A percentile compares a stretch with the other conserved stretches of the same genome.
Conservation (phyloP, 495 filamentous ascomycete species). For the Lasiosphaeris hirsuta region DNA sequence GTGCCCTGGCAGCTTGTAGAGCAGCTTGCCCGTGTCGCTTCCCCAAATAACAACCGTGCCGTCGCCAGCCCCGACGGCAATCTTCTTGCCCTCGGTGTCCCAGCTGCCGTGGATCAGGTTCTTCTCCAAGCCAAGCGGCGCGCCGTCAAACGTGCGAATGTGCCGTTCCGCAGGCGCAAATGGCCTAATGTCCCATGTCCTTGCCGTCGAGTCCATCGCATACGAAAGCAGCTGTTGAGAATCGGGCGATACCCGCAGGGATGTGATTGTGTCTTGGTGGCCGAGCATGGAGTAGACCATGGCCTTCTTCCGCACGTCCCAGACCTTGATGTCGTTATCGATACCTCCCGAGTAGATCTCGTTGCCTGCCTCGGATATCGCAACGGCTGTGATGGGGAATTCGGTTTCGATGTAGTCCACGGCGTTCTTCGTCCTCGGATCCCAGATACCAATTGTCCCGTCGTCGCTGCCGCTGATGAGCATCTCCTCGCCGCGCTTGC, state of each 20-base stretch:
- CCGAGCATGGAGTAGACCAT: slow-evolving; percentile 84
- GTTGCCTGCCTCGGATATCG: slow-evolving; percentile 86
- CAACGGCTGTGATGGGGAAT: slow-evolving; percentile 88
- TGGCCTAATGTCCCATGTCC: slow-evolving; percentile 94
- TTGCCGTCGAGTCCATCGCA: slow-evolving; percentile 86
- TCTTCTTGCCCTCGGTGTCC: slow-evolving; percentile 79
- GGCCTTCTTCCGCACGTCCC: slow-evolving; percentile 89
- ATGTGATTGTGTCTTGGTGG: slow-evolving; percentile 89
- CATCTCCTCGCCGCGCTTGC: slow-evolving; percentile 82
- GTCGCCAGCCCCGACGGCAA: slow-evolving; percentile 88
- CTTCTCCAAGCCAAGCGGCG: slow-evolving; percentile 81
- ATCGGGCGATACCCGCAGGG: slow-evolving; percentile 84
- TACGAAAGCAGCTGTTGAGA: slow-evolving; percentile 87
- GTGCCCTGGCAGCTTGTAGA: slow-evolving; percentile 94
- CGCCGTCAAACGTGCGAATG: slow-evolving; percentile 83
- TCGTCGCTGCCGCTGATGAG: slow-evolving; percentile 89
- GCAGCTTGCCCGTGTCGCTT: slow-evolving; percentile 70
- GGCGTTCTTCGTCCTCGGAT: slow-evolving; percentile 86
- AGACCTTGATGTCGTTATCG: slow-evolving; percentile 95
- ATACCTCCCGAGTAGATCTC: slow-evolving; percentile 95
- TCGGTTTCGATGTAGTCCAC: slow-evolving; percentile 86
- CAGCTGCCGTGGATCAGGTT: slow-evolving; percentile 90
- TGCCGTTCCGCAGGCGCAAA: slow-evolving; percentile 87
- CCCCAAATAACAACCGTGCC: slow-evolving; percentile 91
- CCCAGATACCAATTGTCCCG: slow-evolving; percentile 93